Base-by-base conservation (phyloP, 176 grass and related monocot species). In the Cenchrus purpureus region DNA sequence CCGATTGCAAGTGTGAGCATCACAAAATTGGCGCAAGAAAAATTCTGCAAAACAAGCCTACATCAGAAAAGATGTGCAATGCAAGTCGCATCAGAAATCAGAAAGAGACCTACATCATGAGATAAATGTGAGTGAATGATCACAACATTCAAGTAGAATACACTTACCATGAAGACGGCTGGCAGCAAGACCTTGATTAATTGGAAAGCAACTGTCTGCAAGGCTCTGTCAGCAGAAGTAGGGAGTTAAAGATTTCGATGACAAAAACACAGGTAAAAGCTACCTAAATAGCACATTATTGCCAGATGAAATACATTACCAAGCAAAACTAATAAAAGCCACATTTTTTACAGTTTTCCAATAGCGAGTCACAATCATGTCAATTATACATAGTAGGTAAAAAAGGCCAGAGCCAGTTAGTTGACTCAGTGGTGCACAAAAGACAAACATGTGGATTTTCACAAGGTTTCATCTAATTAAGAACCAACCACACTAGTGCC, bases 11-110 rank as follows among this genome's bases (percentile, higher is more conserved):
- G 86, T 91, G 32, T 98, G 96, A 89, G 96, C 89, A 84, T 98
- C 93, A 79, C 96, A 98, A 80, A 98, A 98, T 75, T 98, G 93
- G 53, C 44, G 91, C 89, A 98, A 86, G 89, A 98, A 95, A 92
- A 98, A 89, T 85, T 95, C 96, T 98, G 86, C 67, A 84, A 79
- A 64, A 83, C n/a, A 57, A 90, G 79, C 20, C 20, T 71, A 79
- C 61, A 86, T 89, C 65, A 80, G 75, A 61, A 89, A 74, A 44
- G 66, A 76, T 84, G 46, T 76, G 71, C 51, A 89, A 74, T 20
- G 65, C 73, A 4, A 82, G 52, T 3, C 12, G 51, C 20, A 16
- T 81, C 12, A 40, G 37, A 40, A 40, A 40, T 40, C 37, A 79
- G 77, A 98, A 92, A 90, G 93, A 88, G 75, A 15, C 14, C 44